A percentile compares a stretch with the other conserved stretches of the same genome.
Conservation (phyloP, 768 basidiomycete genomes). For the Russula virescens region DNA sequence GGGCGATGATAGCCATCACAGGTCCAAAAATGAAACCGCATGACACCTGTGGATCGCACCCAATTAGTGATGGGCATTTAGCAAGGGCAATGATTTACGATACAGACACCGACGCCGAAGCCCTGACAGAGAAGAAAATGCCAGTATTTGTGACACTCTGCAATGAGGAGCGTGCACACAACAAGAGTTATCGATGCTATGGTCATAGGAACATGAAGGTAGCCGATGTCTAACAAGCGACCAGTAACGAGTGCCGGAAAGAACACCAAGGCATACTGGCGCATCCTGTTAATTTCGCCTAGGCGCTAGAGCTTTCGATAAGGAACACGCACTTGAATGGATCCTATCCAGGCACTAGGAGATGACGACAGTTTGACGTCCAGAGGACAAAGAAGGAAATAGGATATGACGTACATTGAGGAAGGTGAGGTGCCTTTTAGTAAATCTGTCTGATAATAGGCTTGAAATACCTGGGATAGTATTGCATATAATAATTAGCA, state of each 20-base stretch:
- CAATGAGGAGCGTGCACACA: slow-evolving; percentile 52
- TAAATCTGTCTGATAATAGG: slow-evolving; percentile 55
- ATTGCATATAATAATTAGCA: background rate
- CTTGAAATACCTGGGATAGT: slow-evolving; percentile 56
- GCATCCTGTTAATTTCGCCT: background rate
- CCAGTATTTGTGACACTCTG: slow-evolving; percentile 71
- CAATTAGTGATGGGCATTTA: background rate
- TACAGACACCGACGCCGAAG: slow-evolving; percentile 53
- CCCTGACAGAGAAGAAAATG: slow-evolving; percentile 76
- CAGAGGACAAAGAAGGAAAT: background rate
- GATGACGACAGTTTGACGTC: background rate
- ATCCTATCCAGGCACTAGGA: slow-evolving; percentile 73
- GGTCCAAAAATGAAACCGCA: slow-evolving; percentile 59
- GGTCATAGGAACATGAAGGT: slow-evolving; percentile 48
- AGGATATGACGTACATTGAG: slow-evolving; percentile 43
- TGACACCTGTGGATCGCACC: slow-evolving; percentile 25
- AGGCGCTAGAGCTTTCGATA: background rate
- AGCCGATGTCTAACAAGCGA: slow-evolving; percentile 68
- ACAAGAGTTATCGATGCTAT: slow-evolving; percentile 47
- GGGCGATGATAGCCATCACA: slow-evolving; percentile 51
- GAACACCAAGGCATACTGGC: slow-evolving; percentile 57
- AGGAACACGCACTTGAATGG: slow-evolving; percentile 47
- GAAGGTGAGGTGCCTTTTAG: slow-evolving; percentile 50
- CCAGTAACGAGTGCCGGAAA: slow-evolving; percentile 59
- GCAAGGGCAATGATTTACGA: background rate